Percentiles rank a stretch among this genome's conserved stretches.
phyloP scores from a whole-genome alignment of 257 asterid genomes.

The Solanum megistacrolobum region DNA sequence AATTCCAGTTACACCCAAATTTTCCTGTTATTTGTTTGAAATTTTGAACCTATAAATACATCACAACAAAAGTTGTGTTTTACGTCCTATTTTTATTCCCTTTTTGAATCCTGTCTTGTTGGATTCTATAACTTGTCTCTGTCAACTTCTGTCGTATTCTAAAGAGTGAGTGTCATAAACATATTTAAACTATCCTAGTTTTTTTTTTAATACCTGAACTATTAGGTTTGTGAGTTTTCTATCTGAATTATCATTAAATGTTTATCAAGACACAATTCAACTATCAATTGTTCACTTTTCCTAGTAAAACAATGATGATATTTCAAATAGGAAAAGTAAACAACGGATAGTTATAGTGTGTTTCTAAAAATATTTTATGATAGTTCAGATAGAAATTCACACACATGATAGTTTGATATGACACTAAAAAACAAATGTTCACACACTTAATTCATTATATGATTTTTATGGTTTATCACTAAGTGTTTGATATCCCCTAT shows the following conservation, averaged over 20 bases:
- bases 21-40: neutral
- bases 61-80: neutral
- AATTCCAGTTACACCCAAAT: neutral
- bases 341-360: neutral
- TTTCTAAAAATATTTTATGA: too few relatives aligned
- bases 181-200: fast-evolving
- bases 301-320: neutral
- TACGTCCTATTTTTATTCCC: neutral
- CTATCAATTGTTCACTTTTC: neutral
- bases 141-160: neutral
- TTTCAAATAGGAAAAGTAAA: neutral
- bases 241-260: too few relatives aligned
- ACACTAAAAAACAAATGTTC: too few relatives aligned
- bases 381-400: neutral
- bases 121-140: neutral
- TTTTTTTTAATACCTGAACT: too few relatives aligned
- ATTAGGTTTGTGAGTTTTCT: too few relatives aligned
- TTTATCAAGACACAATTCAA: neutral
- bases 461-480: neutral
- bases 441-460: neutral
- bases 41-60: neutral
- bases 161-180: too few relatives aligned
- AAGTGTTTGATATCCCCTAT: neutral
- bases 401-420: neutral
- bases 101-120: neutral